Evolutionary conservation across 208 protist genomes (phyloP).

Genomic region (Kentomonas sorsogonicus): DNA sequence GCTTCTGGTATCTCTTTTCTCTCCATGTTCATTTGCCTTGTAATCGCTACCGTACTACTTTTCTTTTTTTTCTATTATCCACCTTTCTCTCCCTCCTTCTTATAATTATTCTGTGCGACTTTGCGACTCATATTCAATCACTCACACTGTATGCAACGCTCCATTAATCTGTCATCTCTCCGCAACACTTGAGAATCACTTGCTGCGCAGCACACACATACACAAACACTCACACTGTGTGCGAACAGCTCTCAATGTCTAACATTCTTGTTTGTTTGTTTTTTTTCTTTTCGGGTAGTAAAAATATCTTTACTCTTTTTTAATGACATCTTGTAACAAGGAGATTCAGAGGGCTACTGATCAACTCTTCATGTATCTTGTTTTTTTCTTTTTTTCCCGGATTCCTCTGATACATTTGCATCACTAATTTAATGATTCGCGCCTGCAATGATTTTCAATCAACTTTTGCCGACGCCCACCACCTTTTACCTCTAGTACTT

Average conservation of each 20-base stretch:
- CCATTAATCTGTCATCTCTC: background rate
- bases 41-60: background rate
- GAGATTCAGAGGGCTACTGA: background rate
- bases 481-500: no score
- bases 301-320: slow-evolving; percentile 11
- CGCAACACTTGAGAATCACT: background rate
- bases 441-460: no score
- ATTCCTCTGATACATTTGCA: no score
- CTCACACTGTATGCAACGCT: background rate
- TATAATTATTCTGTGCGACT: slow-evolving; percentile 13
- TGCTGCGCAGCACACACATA: no score
- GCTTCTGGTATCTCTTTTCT: background rate
- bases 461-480: no score
- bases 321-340: slow-evolving; percentile 8
- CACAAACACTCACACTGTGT: no score
- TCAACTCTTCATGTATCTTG: slow-evolving; percentile 1
- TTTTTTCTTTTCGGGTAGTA: slow-evolving; percentile 5
- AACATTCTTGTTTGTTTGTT: slow-evolving; percentile 4
- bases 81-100: slow-evolving; percentile 13
- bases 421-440: no score
- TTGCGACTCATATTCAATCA: background rate
- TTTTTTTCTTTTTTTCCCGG: slow-evolving; percentile 16
- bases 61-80: slow-evolving; percentile 14
- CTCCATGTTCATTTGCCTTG: background rate
- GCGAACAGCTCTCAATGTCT: no score